Evolutionary conservation across 495 filamentous ascomycete genomes (phyloP), one percentile per base, ranked within the genome.

Genomic region (Collariella sp.): DNA sequence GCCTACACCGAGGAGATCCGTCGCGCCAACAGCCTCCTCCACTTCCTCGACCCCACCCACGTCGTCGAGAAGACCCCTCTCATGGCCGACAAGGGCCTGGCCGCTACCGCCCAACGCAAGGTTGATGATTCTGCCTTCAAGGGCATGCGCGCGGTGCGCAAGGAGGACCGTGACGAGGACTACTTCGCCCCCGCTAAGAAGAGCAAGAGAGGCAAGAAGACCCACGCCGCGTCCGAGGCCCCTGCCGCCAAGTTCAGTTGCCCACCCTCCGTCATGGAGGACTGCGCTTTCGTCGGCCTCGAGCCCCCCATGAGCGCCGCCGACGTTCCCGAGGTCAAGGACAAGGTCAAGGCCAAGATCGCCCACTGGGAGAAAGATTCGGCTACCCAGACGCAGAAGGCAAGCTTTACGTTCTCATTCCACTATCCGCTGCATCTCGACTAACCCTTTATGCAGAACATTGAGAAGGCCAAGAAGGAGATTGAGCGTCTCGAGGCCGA

Each of bases 291-390:
- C 71, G 68, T 96, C 61, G 84, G 84, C 66, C 79, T 96, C 59
- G 85, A 93, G 47, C 84, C 89, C 40, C 94, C 93, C 3, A 89
- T 87, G 81, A 84, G 79, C 68, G 84, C 89, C 62, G 73, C 81
- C 26, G 93, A 91, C 62, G 84, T 96, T 7, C 82, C 90, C 9
- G 75, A 74, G 40, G 80, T 79, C 2, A 70, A 87, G 12, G 89
- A 96, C 79, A 91, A 95, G 76, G 77, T 97, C 60, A 89, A 89
- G 67, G 86, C 79, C 54, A 97, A 97, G 78, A 75, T 95, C 36
- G 84, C 83, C n/a, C 79, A 85, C 61, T 99, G 91, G 88, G 95
- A 95, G 78, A 77, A 83, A 38, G 86, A 94, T 71, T 91, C 96
- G 74, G 81, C 87, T 34, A 76, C 79, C 52, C 88, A 96, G 76